Conservation (phyloP, 148 eudicot species). For the Amaranthus hypochondriacus region DNA sequence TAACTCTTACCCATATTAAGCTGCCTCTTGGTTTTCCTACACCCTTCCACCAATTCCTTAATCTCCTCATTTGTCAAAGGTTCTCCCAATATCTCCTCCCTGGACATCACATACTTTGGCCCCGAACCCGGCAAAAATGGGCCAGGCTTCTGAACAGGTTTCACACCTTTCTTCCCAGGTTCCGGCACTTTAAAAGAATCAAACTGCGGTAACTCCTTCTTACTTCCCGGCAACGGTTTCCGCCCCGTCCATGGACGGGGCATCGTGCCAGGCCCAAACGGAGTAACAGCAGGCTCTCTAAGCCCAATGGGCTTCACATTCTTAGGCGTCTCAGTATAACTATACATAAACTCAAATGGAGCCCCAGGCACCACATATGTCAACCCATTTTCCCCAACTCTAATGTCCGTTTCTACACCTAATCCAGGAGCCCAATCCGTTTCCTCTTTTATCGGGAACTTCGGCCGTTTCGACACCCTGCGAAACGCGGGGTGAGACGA, state of each 20-base stretch:
- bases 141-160: slow-evolving; percentile 93
- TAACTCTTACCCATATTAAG: slow-evolving; percentile 79
- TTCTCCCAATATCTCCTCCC: slow-evolving; percentile 90
- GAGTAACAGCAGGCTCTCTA: slow-evolving; percentile 77
- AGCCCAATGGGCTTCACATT: slow-evolving; percentile 56
- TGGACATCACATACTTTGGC: slow-evolving; percentile 63
- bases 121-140: slow-evolving; percentile 84
- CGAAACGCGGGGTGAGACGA: slow-evolving; percentile 47
- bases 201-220: slow-evolving; percentile 66
- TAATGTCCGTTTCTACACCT: slow-evolving; percentile 23
- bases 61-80: slow-evolving; percentile 64
- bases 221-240: slow-evolving; percentile 70
- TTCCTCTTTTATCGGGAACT: slow-evolving; percentile 21
- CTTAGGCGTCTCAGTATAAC: slow-evolving; percentile 91
- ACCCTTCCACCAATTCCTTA: slow-evolving; percentile 44
- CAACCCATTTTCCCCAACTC: slow-evolving; percentile 58
- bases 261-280: slow-evolving; percentile 77
- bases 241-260: slow-evolving; percentile 86
- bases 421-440: slow-evolving; percentile 15
- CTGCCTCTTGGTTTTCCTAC: slow-evolving; percentile 63
- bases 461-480: slow-evolving; percentile 20
- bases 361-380: slow-evolving; percentile 66
- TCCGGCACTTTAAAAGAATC: slow-evolving; percentile 77
- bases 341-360: slow-evolving; percentile 83
- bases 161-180: slow-evolving; percentile 77